A percentile compares a stretch with the other conserved stretches of the same genome.
Conservation (phyloP, 352 stramenopile species). For the Poterioochromonas sp. region DNA sequence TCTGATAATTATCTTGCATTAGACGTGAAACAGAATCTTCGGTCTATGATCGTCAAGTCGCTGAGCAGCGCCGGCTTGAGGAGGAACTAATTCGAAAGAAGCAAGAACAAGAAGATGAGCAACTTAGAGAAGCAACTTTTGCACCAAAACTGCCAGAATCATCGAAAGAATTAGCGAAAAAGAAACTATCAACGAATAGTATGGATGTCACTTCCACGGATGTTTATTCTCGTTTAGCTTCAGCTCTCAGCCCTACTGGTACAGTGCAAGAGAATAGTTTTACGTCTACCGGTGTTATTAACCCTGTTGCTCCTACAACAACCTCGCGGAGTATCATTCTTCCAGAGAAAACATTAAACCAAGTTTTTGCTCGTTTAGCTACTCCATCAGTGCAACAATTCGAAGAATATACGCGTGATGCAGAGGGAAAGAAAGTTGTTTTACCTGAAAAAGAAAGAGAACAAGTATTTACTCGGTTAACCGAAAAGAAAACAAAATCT, state of each 20-base stretch:
- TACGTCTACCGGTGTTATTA: constrained; percentile 13
- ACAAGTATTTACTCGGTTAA: constrained; percentile 3
- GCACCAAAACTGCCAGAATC: background rate
- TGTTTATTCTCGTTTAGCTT: constrained; percentile 20
- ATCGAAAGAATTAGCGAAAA: background rate
- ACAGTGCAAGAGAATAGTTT: constrained; percentile 14
- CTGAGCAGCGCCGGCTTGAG: background rate
- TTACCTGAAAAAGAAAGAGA: background rate
- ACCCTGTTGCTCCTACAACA: constrained; percentile 20
- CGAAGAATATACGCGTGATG: background rate
- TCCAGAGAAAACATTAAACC: background rate
- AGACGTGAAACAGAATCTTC: background rate
- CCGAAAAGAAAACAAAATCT: background rate
- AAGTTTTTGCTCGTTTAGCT: constrained; percentile 24
- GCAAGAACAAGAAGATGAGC: background rate
- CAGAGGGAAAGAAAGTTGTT: constrained; percentile 20
- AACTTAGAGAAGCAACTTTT: constrained; percentile 19
- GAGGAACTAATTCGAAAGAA: background rate
- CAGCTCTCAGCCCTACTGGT: constrained; percentile 1
- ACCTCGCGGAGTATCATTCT: constrained; percentile 1
- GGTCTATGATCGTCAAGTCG: background rate
- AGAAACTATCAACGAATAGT: constrained; percentile 13
- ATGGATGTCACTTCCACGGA: constrained; percentile 20
- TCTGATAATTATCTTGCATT: background rate
- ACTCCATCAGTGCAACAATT: constrained; percentile 16